Base-by-base conservation (phyloP, 192 early-diverging fungal genomes). In the Phycomyces nitens region DNA sequence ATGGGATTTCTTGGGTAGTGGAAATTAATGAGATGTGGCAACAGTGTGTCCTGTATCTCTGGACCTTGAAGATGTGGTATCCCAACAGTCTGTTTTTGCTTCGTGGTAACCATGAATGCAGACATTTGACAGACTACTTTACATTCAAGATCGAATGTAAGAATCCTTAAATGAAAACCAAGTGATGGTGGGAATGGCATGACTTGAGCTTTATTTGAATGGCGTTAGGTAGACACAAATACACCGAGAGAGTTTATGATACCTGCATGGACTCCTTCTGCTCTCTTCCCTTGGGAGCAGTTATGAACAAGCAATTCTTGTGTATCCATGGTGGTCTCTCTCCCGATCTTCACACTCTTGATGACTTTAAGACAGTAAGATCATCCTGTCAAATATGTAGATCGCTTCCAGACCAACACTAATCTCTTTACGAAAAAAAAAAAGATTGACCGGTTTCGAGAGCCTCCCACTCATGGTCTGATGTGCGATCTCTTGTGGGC, bases 61-160 rank as follows among this genome's bases (percentile, higher is more conserved):
- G 88, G 85, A 63, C 91, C 23, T 81, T 98, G 55, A 98, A 98
- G 75, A 88, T 92, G 59, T 93, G 92, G 89, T 93, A 95, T 70
- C 92, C 93, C 3, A 80, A 82, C 6, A 86, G 89, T 23, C 65
- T 96, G 24, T 94, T 91, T 69, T 79, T 98, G 75, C 77, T 98
- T 38, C 90, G 96, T 38, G 96, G 96, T 62, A 96, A 98, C 75
- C 94, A 98, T 73, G 96, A 98, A 74, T 96, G 94, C 74, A 83
- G 93, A 62, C 96, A 98, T 71, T 84, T 98, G 78, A 98, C 96
- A 7, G 93, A 96, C 65, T 96, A 96, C 72, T 98, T 96, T 71
- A 96, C 94, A 2, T 98, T 98, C 78, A 94, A 96, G 80, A 79
- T 91, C n/a, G 96, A 98, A 81, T 95, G 96, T 93, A 81, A 78